These are phyloP conservation scores for Fusarium annulatum DNA, from an alignment of 2,329 filamentous ascomycete genomes.

Conservation along the genomic window DNA sequence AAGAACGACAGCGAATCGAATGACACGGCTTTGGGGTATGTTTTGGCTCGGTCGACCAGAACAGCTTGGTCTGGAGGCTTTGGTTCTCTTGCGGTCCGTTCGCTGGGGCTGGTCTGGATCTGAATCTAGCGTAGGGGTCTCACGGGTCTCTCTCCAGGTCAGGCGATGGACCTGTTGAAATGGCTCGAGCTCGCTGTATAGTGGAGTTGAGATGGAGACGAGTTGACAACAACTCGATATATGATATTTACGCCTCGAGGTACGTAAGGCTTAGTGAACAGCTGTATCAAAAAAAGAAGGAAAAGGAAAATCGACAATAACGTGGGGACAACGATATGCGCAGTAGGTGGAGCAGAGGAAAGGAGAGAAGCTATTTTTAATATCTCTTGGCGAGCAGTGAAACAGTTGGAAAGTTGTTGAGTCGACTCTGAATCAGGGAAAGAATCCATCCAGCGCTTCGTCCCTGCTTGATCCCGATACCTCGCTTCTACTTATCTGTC, in stretches of 20 bases:
- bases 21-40: slow-evolving; percentile 35
- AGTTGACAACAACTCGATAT: slow-evolving; percentile 31
- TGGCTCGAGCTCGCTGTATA: slow-evolving; percentile 34
- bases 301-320: neutral
- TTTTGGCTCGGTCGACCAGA: slow-evolving; percentile 43
- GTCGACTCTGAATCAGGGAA: slow-evolving; percentile 1
- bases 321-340: slow-evolving; percentile 10
- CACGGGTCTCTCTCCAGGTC: slow-evolving; percentile 24
- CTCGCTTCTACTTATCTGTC: slow-evolving; percentile 11
- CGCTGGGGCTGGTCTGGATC: slow-evolving; percentile 41
- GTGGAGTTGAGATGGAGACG: slow-evolving; percentile 29
- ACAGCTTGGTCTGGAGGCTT: slow-evolving; percentile 34
- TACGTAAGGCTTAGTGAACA: slow-evolving; percentile 28
- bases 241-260: slow-evolving; percentile 16
- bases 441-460: neutral
- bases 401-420: neutral
- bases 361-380: slow-evolving; percentile 15
- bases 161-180: slow-evolving; percentile 28
- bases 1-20: slow-evolving; percentile 35
- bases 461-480: slow-evolving; percentile 5
- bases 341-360: slow-evolving; percentile 4
- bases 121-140: slow-evolving; percentile 38
- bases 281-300: slow-evolving; percentile 1
- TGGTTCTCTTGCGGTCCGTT: slow-evolving; percentile 40
- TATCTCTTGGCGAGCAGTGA: neutral